These are phyloP conservation scores for Fusarium kyushuense DNA, from an alignment of 2,329 filamentous ascomycete species.

Conservation along the genomic window DNA sequence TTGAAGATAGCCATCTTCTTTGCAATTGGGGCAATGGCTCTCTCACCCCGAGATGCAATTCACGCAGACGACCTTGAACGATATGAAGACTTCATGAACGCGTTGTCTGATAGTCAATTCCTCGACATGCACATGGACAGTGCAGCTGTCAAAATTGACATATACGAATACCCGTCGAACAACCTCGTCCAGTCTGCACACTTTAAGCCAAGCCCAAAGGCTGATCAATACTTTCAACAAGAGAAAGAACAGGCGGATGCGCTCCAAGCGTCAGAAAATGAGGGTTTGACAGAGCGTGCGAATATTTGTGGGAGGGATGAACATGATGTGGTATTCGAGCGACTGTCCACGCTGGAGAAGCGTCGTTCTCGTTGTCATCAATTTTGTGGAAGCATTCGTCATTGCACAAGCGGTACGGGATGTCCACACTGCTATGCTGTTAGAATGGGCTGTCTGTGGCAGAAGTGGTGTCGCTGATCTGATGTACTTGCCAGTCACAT, in stretches of 20 bases:
- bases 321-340: neutral
- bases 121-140: neutral
- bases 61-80: neutral
- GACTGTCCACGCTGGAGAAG: neutral
- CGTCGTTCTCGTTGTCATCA: neutral
- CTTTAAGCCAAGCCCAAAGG: neutral
- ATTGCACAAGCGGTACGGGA: too few relatives aligned
- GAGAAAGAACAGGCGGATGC: neutral
- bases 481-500: too few relatives aligned
- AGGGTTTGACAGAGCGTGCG: neutral
- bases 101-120: neutral
- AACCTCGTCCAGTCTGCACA: neutral
- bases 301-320: neutral
- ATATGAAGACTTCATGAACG: neutral
- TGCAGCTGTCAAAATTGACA: neutral
- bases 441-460: neutral
- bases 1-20: accelerated
- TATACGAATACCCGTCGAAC: neutral
- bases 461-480: neutral
- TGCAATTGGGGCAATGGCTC: neutral
- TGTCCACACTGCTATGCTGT: too few relatives aligned
- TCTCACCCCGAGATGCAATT: neutral
- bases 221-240: neutral
- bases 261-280: too few relatives aligned
- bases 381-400: too few relatives aligned